phyloP scores from a whole-genome alignment of 768 basidiomycete species.

The Termitomyces sp. region DNA sequence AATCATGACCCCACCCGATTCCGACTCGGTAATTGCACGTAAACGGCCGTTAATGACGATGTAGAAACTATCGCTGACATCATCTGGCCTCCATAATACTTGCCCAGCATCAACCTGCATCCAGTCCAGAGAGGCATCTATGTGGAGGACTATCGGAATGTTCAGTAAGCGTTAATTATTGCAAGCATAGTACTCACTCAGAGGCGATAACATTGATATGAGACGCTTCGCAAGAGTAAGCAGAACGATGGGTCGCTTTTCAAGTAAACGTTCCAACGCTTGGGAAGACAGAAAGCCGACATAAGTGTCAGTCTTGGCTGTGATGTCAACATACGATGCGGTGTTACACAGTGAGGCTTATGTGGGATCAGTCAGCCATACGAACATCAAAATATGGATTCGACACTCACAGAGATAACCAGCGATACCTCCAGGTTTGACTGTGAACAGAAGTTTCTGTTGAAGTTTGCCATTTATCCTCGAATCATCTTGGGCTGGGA shows the following conservation, averaged over 20 bases:
- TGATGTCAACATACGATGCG: slow-evolving; percentile 95
- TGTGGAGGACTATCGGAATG: slow-evolving; percentile 72
- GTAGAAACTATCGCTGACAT: slow-evolving; percentile 92
- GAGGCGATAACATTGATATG: slow-evolving; percentile 89
- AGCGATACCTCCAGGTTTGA: slow-evolving; percentile 96
- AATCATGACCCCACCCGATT: slow-evolving; percentile 74
- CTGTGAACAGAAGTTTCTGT: slow-evolving; percentile 83
- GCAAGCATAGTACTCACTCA: slow-evolving; percentile 51
- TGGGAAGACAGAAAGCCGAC: slow-evolving; percentile 91
- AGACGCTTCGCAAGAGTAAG: slow-evolving; percentile 95
- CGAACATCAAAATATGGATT: not conserved
- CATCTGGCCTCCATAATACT: slow-evolving; percentile 89
- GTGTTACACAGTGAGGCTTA: slow-evolving; percentile 86
- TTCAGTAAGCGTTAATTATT: not conserved
- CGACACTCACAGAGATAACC: slow-evolving; percentile 76
- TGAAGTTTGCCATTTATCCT: slow-evolving; percentile 24
- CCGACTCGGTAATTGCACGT: slow-evolving; percentile 81
- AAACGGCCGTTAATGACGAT: slow-evolving; percentile 97
- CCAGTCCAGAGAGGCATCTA: slow-evolving; percentile 97
- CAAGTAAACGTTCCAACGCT: slow-evolving; percentile 85
- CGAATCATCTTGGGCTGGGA: slow-evolving; percentile 6
- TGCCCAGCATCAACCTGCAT: slow-evolving; percentile 96
- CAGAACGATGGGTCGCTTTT: slow-evolving; percentile 92
- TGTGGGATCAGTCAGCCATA: not conserved
- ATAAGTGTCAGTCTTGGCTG: slow-evolving; percentile 96